Base-by-base conservation (phyloP, 2,329 filamentous ascomycete species). In the Penicillium occitanis region DNA sequence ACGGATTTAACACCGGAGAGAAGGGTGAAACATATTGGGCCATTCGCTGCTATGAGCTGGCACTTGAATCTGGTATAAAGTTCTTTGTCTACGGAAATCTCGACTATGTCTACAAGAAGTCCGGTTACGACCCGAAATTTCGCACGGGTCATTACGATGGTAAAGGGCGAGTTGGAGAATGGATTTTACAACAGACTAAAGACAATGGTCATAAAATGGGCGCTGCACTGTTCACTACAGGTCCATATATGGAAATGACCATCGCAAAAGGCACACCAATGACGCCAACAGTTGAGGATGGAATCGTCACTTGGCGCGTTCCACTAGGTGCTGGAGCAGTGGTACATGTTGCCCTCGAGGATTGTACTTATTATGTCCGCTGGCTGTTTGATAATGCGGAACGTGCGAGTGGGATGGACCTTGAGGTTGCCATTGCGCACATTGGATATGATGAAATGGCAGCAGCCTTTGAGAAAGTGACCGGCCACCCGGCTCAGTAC, bases 1-100 rank as follows among this genome's bases (percentile, higher is more conserved):
- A 86, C 68, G 82, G 83, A 14, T 85, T 85, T 72, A 85, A 83
- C 66, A 75, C 75, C 28, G 84, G 84, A 40, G 83, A 85, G 72
- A 85, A 85, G 70, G 77, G 77, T 0, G 83, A 86, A 71, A 80
- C 79, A 1, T 86, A 77, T 70, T 86, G 74, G 74, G 74, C 72
- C 2, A 76, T 78, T 13, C 72, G 77, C n/a, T 61, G 67, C 5
- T 79, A 78, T 63, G 76, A 79, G 68, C 66, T 80, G 2, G 77
- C 78, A 1, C 48, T 76, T 5, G 73, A 77, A 57, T 71, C 69
- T 57, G 78, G 76, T 10, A 70, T 79, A 61, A 74, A 76, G 63
- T 76, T 84, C 64, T 82, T 82, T 67, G 76, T 80, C 25, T 85
- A 81, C 67, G 82, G 81, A 1, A 83, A 82, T 63, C 74, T 86